phyloP scores from a whole-genome alignment of 805 yeast genomes.

The Starmerella bombi region DNA sequence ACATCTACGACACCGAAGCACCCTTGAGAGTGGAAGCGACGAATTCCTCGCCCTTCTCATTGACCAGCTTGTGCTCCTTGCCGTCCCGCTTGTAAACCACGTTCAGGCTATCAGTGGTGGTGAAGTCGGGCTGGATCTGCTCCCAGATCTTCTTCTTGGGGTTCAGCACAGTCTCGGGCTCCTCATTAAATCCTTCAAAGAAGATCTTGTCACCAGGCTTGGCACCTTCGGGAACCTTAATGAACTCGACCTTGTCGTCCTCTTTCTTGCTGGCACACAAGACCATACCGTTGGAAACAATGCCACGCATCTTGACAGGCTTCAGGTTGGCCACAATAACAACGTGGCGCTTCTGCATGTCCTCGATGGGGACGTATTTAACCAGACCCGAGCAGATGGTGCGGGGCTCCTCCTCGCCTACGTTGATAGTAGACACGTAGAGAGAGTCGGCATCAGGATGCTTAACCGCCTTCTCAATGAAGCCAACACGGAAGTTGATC shows the following conservation, averaged over 20 bases:
- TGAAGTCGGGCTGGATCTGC: constrained; percentile 78
- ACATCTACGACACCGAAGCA: constrained; percentile 60
- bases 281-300: constrained; percentile 92
- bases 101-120: constrained; percentile 61
- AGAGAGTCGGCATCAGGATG: constrained; percentile 97
- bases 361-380: constrained; percentile 76
- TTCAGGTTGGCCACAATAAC: constrained; percentile 90
- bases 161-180: constrained; percentile 82
- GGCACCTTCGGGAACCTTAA: constrained; percentile 85
- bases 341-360: constrained; percentile 86
- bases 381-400: constrained; percentile 97
- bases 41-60: constrained; percentile 65
- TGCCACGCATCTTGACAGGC: constrained; percentile 97
- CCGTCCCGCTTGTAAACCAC: constrained; percentile 72
- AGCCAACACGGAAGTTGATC: constrained; percentile 91
- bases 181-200: constrained; percentile 81
- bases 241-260: constrained; percentile 67
- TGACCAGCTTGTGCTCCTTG: constrained; percentile 59
- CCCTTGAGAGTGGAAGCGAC: constrained; percentile 55
- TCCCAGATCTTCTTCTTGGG: constrained; percentile 99
- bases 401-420: constrained; percentile 96
- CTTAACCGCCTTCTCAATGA: constrained; percentile 87
- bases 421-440: constrained; percentile 90
- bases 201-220: constrained; percentile 93
- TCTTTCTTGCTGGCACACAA: constrained; percentile 61